Evolutionary conservation across 202 grass and related monocot species (phyloP), one percentile per base, ranked within the genome.

Genomic region (Zoysia matrella): DNA sequence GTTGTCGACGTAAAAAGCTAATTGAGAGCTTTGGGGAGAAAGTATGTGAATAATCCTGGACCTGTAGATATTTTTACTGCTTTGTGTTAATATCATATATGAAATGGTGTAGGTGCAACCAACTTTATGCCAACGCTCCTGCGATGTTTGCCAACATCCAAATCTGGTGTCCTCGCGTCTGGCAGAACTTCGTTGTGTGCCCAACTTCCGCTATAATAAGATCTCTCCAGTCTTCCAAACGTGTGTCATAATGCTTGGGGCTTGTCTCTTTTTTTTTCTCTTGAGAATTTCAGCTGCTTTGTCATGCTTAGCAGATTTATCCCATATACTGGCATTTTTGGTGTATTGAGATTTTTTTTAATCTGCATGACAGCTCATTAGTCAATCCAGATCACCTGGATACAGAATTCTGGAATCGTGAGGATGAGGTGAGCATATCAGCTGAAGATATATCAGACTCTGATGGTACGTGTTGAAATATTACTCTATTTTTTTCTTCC

Each of bases 21-120:
- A 91, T 98, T 16, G 84, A 93, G 79, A 91, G 84, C 74, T 98
- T 98, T 88, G 95, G 95, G 61, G 92, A 98, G 77, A 81, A 93
- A 81, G 95, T 98, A 76, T 63, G 52, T 15, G 65, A 63, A 51
- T 40, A 52, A 74, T 42, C 56, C 12, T 61, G 39, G 30, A 82
- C 60, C 58, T 62, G n/a, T 67, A 65, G 70, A 7, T 52, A 69
- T 79, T 11, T 62, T 91, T 81, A 78, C 68, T 91, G 47, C 47
- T 89, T 89, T 72, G 14, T 82, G 16, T 72, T 75, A 75, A 60
- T 82, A 18, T 11, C 79, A 90, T 78, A 6, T 76, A 69, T 66
- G 71, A 79, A 70, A 62, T 86, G 70, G 67, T 80, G 14, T 83
- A 94, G 95, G 86, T 94, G 36, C 79, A 86, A 70, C 71, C 81